phyloP scores from a whole-genome alignment of 371 early-diverging fungal species.

The Mucor plumbeus region DNA sequence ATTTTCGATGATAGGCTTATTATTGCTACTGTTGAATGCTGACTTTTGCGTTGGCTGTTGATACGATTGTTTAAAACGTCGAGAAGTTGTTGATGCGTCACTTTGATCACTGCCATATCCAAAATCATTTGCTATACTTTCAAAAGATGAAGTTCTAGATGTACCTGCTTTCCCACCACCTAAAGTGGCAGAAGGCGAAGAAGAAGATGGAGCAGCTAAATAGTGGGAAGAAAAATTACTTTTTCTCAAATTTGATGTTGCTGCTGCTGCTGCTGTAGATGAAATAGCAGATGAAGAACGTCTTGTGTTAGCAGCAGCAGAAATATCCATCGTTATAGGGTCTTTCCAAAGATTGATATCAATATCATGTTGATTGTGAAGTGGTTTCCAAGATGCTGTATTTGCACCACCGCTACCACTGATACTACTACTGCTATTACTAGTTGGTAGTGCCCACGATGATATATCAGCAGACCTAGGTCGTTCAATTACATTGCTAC shows the following conservation, averaged over 20 bases:
- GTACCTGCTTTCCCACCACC: not conserved
- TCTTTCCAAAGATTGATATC: slow-evolving; percentile 12
- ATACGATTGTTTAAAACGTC: slow-evolving; percentile 4
- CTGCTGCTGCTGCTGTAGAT: not conserved
- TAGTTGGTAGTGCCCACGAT: slow-evolving; percentile 53
- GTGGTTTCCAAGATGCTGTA: slow-evolving; percentile 18
- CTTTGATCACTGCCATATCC: slow-evolving; percentile 20
- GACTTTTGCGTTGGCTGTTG: slow-evolving; percentile 14
- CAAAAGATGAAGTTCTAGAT: slow-evolving; percentile 28
- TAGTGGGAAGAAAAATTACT: not conserved
- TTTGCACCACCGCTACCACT: not conserved
- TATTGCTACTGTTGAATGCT: not conserved
- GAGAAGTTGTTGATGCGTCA: slow-evolving; percentile 18
- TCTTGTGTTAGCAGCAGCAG: not conserved
- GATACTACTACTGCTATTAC: not conserved
- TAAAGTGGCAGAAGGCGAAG: not conserved
- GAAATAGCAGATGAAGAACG: not conserved
- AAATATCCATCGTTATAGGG: not conserved
- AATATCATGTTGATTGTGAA: slow-evolving; percentile 6
- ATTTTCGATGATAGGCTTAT: not conserved
- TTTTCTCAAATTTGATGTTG: not conserved
- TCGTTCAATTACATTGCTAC: slow-evolving; percentile 48
- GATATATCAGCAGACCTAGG: slow-evolving; percentile 73
- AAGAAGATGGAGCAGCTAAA: not conserved
- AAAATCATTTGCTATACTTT: slow-evolving; percentile 5